These are phyloP conservation scores for Raffaelea deltoideospora DNA, from an alignment of 2,329 filamentous ascomycete genomes.

Conservation along the genomic window DNA sequence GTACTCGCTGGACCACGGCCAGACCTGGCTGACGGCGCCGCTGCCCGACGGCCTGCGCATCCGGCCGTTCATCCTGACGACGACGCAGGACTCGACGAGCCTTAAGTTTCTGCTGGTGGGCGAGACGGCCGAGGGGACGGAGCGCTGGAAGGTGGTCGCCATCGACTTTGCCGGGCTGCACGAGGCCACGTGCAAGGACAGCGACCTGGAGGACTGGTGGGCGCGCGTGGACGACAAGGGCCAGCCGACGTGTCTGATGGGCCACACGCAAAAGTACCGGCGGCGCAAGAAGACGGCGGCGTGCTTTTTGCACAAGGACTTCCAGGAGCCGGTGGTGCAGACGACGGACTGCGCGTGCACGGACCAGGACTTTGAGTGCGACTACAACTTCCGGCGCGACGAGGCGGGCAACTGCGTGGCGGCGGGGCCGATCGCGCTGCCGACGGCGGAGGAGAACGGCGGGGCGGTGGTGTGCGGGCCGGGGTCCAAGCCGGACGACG, in stretches of 20 bases:
- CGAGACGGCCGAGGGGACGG: constrained; percentile 32
- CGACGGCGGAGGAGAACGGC: too few species aligned
- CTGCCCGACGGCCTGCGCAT: constrained; percentile 54
- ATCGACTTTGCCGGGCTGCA: constrained; percentile 76
- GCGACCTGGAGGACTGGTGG: constrained; percentile 78
- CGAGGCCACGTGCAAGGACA: constrained; percentile 59
- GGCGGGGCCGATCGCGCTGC: constrained; percentile 45
- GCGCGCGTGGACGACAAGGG: constrained; percentile 69
- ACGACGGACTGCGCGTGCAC: constrained; percentile 69
- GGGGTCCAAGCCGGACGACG: constrained; percentile 45
- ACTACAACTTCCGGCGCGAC: constrained; percentile 69
- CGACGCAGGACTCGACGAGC: constrained; percentile 82
- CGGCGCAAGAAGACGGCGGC: constrained; percentile 76
- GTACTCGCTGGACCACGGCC: constrained; percentile 84
- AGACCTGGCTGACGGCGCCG: constrained; percentile 60
- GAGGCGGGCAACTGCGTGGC: constrained; percentile 55
- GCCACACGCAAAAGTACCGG: constrained; percentile 75
- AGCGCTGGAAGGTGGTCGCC: constrained; percentile 51
- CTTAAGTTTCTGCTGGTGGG: constrained; percentile 77
- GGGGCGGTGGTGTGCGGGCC: constrained; percentile 57
- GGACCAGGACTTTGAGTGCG: constrained; percentile 82
- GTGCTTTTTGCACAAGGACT: constrained; percentile 78
- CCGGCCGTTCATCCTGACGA: constrained; percentile 61
- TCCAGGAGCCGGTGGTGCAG: constrained; percentile 59
- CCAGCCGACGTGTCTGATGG: constrained; percentile 83